A percentile compares a stretch with the other conserved stretches of the same genome.
Conservation (phyloP, 2,329 filamentous ascomycete species). For the Colletotrichum echinochloae region DNA sequence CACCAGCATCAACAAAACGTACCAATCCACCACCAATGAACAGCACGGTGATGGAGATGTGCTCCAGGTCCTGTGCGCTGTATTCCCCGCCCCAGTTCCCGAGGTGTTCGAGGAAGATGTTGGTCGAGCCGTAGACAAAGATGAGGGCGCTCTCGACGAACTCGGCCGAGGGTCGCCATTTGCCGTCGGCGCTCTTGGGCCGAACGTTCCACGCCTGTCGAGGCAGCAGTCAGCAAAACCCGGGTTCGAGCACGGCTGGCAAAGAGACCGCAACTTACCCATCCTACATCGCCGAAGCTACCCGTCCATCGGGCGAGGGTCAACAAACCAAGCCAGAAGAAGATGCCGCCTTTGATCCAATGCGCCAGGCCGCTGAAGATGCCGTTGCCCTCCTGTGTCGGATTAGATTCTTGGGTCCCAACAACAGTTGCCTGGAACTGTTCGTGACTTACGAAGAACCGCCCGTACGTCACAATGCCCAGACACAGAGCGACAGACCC, state of each 20-base stretch:
- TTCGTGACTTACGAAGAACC: slow-evolving; percentile 79
- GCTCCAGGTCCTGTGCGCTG: slow-evolving; percentile 86
- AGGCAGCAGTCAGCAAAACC: slow-evolving; percentile 34
- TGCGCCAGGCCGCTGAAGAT: slow-evolving; percentile 91
- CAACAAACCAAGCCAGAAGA: slow-evolving; percentile 91
- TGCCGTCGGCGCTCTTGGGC: slow-evolving; percentile 67
- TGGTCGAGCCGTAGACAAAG: slow-evolving; percentile 88
- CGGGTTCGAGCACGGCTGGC: neutral
- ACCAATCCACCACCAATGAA: slow-evolving; percentile 94
- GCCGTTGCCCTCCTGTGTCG: slow-evolving; percentile 68
- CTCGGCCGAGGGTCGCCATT: slow-evolving; percentile 83
- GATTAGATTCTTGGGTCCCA: slow-evolving; percentile 2
- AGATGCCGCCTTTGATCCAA: slow-evolving; percentile 94
- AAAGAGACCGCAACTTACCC: slow-evolving; percentile 62
- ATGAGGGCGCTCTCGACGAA: slow-evolving; percentile 92
- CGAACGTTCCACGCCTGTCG: slow-evolving; percentile 85
- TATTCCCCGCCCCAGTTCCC: slow-evolving; percentile 77
- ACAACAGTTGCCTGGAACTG: neutral
- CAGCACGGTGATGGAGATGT: slow-evolving; percentile 90
- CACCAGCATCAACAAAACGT: slow-evolving; percentile 48
- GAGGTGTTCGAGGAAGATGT: slow-evolving; percentile 93
- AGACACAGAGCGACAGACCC: slow-evolving; percentile 80
- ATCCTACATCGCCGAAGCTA: slow-evolving; percentile 89
- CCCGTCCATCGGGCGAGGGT: slow-evolving; percentile 92
- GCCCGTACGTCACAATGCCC: slow-evolving; percentile 81